A percentile compares a stretch with the other conserved stretches of the same genome.
Conservation (phyloP, 768 basidiomycete species). For the Calocybe cyanea region DNA sequence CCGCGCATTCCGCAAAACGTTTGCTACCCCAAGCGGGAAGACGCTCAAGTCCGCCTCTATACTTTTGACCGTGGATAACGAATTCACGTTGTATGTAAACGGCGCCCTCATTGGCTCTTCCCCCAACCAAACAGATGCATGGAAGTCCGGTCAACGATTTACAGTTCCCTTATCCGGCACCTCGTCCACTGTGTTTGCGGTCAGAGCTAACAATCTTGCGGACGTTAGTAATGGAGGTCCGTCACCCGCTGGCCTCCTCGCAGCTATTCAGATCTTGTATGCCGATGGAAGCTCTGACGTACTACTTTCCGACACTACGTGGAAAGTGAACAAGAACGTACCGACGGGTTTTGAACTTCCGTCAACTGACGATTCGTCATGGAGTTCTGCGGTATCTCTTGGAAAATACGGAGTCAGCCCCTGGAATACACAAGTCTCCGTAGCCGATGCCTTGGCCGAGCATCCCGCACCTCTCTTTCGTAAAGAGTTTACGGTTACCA, state of each 20-base stretch:
- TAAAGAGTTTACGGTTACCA: conserved; percentile 18
- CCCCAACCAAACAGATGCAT: conserved; percentile 18
- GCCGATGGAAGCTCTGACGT: conserved; percentile 18
- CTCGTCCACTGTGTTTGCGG: conserved; percentile 19
- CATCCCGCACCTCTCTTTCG: conserved; percentile 27
- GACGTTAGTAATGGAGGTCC: conserved; percentile 16
- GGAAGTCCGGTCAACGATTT: conserved; percentile 21
- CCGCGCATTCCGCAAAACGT: conserved; percentile 26
- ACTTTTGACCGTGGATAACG: conserved; percentile 25
- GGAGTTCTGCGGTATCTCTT: conserved; percentile 17
- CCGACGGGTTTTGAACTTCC: conserved; percentile 18
- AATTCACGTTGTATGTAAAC: conserved; percentile 24
- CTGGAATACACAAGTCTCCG: conserved; percentile 19
- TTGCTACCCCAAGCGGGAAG: conserved; percentile 19
- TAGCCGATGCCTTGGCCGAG: conserved; percentile 22
- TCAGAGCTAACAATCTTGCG: conserved; percentile 18
- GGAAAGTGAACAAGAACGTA: conserved; percentile 18
- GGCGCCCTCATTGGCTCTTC: conserved; percentile 19
- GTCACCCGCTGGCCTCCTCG: conserved; percentile 22
- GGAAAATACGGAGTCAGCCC: conserved; percentile 20
- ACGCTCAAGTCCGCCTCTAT: conserved; percentile 17
- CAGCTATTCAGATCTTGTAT: conserved; percentile 18
- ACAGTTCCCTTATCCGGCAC: conserved; percentile 15
- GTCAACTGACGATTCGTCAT: conserved; percentile 19
- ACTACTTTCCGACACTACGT: conserved; percentile 20